Base-by-base conservation (phyloP, 768 basidiomycete genomes). In the Clitopilus passeckerianus region DNA sequence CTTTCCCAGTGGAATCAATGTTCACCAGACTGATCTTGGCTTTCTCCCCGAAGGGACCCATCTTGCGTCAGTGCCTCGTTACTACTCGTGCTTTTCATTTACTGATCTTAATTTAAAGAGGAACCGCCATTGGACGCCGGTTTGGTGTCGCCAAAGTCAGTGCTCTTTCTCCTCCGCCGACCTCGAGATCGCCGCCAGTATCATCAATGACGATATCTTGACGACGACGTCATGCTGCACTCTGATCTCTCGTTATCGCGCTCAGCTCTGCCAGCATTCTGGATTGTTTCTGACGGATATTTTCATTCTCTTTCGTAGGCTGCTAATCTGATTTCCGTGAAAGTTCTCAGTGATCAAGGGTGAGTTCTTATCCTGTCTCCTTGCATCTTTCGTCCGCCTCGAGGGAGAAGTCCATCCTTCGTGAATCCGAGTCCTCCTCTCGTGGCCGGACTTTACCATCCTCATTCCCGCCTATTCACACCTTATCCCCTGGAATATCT, bases 281-380 rank as follows among this genome's bases (percentile, higher is more conserved):
- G 27, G 10, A 41, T 41, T 18, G 35, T 35, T 23, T 27, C 37
- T 34, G 20, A 43, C 18, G 20, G 22, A 24, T 24, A 20, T 1
- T 16, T 58, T 46, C 30, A 20, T 18, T 18, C 20, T 56, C 14
- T 24, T 23, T 37, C 53, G 6, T 61, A 65, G 56, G 18, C 33
- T 10, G 66, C 69, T 50, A 64, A 44, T 55, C 24, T 67, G 15
- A 66, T 70, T 24, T 64, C 67, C 9, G 65, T 68, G 43, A 68
- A 68, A 54, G 66, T 67, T 30, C 64, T 70, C 20, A 64, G 61
- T 53, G 66, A 70, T 37, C 35, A 53, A 2, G 67, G 68, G 60
- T 66, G 44, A 24, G 64, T 59, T 20, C n/a, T 33, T 18, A 7
- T 30, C 7, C 27, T 30, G 27, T 3, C 27, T 30, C 14, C 1